A percentile compares a stretch with the other conserved stretches of the same genome.
Evolutionary conservation across 257 asterid genomes (phyloP).

Genomic region (Linaria vulgaris): DNA sequence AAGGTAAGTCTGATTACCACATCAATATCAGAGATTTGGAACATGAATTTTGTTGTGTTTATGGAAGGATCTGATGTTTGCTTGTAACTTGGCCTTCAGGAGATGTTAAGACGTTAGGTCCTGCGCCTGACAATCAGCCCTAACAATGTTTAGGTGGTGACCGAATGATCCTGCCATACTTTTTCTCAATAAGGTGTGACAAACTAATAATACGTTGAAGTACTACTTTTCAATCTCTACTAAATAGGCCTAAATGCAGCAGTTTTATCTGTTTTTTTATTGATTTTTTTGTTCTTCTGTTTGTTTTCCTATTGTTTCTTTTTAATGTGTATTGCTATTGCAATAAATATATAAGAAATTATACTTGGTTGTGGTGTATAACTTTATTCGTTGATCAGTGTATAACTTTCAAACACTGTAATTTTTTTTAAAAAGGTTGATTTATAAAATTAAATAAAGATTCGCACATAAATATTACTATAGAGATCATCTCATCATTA

Average conservation of each 20-base stretch:
- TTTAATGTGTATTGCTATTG: too few species aligned
- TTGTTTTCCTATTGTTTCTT: slow-evolving; percentile 8
- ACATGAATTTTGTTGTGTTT: slow-evolving; percentile 4
- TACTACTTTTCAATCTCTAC: neutral
- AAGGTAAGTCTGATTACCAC: slow-evolving; percentile 46
- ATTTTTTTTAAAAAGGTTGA: too few species aligned
- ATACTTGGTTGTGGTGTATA: too few species aligned
- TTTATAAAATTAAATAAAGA: too few species aligned
- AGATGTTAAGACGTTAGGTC: slow-evolving; percentile 50
- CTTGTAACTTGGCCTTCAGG: slow-evolving; percentile 35
- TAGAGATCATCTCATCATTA: too few species aligned
- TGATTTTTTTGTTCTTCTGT: neutral
- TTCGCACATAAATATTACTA: too few species aligned
- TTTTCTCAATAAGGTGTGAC: slow-evolving; percentile 4
- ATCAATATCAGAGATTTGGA: slow-evolving; percentile 18
- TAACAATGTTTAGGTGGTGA: slow-evolving; percentile 37
- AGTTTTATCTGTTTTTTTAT: too few species aligned
- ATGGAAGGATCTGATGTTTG: slow-evolving; percentile 12
- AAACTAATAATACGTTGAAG: neutral
- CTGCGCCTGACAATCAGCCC: slow-evolving; percentile 37
- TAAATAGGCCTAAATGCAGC: neutral
- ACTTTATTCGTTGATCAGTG: too few species aligned
- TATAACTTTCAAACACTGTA: too few species aligned
- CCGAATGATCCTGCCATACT: slow-evolving; percentile 21
- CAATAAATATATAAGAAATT: too few species aligned